Conservation (phyloP, 805 yeast species). For the Saccharomycodes ludwigii region DNA sequence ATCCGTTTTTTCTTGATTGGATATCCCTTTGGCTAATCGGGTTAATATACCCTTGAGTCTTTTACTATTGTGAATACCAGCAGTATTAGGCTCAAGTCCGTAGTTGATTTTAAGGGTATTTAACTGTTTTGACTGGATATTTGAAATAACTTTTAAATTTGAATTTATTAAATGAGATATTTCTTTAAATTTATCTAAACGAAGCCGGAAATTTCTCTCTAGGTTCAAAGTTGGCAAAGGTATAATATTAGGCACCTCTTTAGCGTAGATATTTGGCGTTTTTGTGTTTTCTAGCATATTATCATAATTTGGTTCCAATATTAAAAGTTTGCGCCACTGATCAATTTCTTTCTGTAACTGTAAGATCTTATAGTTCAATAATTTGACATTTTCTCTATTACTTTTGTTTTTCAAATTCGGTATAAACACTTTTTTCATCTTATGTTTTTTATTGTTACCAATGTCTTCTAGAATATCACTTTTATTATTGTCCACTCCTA, state of each 20-base stretch:
- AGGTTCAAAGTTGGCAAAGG: neutral
- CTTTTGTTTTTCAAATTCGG: constrained; percentile 22
- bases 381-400: constrained; percentile 16
- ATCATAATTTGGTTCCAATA: no score
- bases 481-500: constrained; percentile 2
- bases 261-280: no score
- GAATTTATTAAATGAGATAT: neutral
- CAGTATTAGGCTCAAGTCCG: no score
- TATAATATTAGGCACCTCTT: no score
- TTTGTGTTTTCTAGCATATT: constrained; percentile 2
- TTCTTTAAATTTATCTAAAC: neutral
- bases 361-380: constrained; percentile 14
- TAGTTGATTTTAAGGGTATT: no score
- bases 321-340: constrained; percentile 17
- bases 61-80: no score
- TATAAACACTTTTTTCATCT: constrained; percentile 5
- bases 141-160: neutral
- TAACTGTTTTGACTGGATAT: neutral
- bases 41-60: no score
- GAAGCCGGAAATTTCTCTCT: neutral
- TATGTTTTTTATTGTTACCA: neutral
- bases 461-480: constrained; percentile 1
- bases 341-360: constrained; percentile 15
- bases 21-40: no score
- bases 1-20: no score